These are phyloP conservation scores for Hypoxylon fragiforme DNA, from an alignment of 495 filamentous ascomycete species.

Conservation along the genomic window DNA sequence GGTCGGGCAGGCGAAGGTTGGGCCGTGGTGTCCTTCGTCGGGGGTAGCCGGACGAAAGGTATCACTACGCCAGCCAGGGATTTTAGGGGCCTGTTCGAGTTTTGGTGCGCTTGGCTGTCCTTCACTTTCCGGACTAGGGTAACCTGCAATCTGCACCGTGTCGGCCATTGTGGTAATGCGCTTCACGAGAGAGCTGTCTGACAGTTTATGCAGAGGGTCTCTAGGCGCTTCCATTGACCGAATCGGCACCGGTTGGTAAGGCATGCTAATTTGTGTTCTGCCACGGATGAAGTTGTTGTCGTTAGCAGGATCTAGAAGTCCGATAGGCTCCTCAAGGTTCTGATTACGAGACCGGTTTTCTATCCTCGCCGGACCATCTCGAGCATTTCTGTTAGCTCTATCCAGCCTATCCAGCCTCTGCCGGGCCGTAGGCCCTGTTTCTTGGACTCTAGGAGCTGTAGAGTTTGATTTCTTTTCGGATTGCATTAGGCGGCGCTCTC, in stretches of 20 bases:
- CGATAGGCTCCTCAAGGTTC: not conserved
- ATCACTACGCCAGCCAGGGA: constrained; percentile 15
- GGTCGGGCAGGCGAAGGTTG: not conserved
- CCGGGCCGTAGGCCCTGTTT: not conserved
- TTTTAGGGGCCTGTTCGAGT: constrained; percentile 7
- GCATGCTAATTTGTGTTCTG: not conserved
- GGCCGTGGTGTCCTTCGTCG: not conserved
- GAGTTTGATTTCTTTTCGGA: not conserved
- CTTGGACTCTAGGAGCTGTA: not conserved
- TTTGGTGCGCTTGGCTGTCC: not conserved
- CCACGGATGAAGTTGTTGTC: not conserved
- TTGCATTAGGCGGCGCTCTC: not conserved
- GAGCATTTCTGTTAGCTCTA: not conserved
- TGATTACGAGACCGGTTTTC: constrained; percentile 6
- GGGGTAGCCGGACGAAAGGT: not conserved
- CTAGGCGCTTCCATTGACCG: not conserved
- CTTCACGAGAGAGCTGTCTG: constrained; percentile 15
- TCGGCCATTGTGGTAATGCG: constrained; percentile 16
- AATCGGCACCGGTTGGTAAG: constrained; percentile 10
- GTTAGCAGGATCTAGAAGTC: not conserved
- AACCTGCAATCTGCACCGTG: not conserved
- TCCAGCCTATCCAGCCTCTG: not conserved
- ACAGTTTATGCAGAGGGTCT: not conserved
- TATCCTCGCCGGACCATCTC: not conserved
- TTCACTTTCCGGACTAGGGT: not conserved